Conservation (phyloP, 495 filamentous ascomycete genomes). For the Aspergillus asperescens region DNA sequence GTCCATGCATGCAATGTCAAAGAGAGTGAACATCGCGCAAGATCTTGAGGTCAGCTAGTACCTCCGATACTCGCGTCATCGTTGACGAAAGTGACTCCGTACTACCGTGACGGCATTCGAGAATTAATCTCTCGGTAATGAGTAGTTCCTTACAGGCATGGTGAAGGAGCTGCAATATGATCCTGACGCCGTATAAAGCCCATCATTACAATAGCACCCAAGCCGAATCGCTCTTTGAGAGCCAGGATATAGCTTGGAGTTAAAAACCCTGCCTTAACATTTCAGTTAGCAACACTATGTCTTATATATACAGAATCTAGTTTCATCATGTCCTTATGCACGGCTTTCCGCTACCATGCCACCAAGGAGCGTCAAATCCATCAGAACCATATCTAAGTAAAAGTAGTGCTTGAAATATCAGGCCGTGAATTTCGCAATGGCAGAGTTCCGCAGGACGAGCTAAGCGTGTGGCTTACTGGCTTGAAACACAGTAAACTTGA, state of each 20-base stretch:
- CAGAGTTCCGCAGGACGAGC: too few relatives aligned
- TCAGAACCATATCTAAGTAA: too few relatives aligned
- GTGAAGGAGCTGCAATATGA: not conserved
- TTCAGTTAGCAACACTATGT: not conserved
- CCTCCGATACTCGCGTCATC: not conserved
- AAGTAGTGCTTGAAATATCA: too few relatives aligned
- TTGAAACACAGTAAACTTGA: not conserved
- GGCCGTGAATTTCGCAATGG: too few relatives aligned
- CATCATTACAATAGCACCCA: not conserved
- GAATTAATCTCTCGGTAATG: too few relatives aligned
- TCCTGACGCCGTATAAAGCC: not conserved
- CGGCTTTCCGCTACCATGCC: too few relatives aligned
- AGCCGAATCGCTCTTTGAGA: not conserved
- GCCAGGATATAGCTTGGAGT: too few relatives aligned
- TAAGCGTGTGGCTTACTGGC: too few relatives aligned
- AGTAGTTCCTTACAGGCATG: not conserved
- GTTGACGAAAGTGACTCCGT: not conserved
- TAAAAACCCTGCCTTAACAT: too few relatives aligned
- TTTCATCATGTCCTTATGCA: too few relatives aligned
- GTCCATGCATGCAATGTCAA: not conserved
- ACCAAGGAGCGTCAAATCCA: too few relatives aligned
- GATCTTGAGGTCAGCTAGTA: not conserved
- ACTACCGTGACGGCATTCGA: not conserved
- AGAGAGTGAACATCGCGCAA: not conserved
- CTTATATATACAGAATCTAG: not conserved